Evolutionary conservation across 2,329 filamentous ascomycete species (phyloP).

Genomic region (Xylaria sp.): DNA sequence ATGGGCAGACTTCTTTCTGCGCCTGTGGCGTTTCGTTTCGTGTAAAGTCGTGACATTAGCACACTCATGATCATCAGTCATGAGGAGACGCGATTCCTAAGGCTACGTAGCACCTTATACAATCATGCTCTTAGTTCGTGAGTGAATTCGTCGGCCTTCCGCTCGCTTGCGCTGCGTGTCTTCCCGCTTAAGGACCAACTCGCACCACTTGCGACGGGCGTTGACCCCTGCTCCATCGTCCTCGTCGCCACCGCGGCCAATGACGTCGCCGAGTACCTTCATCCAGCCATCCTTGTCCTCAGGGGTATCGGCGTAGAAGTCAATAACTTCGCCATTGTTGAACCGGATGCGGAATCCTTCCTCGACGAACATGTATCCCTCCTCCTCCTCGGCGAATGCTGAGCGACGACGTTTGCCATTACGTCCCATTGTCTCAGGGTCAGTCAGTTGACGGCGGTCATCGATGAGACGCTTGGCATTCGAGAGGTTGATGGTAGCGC

Average conservation of each 20-base stretch:
- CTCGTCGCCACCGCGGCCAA: constrained; percentile 50
- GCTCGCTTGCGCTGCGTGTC: constrained; percentile 52
- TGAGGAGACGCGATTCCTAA: constrained; percentile 11
- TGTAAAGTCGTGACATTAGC: constrained; percentile 10
- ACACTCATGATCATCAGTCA: constrained; percentile 21
- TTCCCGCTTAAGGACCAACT: constrained; percentile 60
- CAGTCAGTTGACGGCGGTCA: constrained; percentile 75
- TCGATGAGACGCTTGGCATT: constrained; percentile 93
- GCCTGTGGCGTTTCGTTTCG: constrained; percentile 8
- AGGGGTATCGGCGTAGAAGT: constrained; percentile 91
- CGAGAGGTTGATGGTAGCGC: constrained; percentile 91
- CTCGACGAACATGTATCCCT: constrained; percentile 99
- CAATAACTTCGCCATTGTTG: constrained; percentile 95
- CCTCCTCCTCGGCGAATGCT: constrained; percentile 95
- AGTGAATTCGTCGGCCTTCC: constrained; percentile 48
- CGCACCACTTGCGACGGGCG: constrained; percentile 58
- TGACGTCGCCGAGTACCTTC: constrained; percentile 71
- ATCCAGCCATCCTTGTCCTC: constrained; percentile 93
- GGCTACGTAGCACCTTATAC: constrained; percentile 32
- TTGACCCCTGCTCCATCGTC: constrained; percentile 42
- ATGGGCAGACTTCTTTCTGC: neutral
- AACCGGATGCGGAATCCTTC: constrained; percentile 98
- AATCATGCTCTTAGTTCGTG: constrained; percentile 55
- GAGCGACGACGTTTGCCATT: constrained; percentile 80
- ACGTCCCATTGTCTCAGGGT: constrained; percentile 74